A percentile compares a stretch with the other conserved stretches of the same genome.
These are phyloP conservation scores for Ramaria rubella DNA, from an alignment of 768 basidiomycete species.

Conservation along the genomic window DNA sequence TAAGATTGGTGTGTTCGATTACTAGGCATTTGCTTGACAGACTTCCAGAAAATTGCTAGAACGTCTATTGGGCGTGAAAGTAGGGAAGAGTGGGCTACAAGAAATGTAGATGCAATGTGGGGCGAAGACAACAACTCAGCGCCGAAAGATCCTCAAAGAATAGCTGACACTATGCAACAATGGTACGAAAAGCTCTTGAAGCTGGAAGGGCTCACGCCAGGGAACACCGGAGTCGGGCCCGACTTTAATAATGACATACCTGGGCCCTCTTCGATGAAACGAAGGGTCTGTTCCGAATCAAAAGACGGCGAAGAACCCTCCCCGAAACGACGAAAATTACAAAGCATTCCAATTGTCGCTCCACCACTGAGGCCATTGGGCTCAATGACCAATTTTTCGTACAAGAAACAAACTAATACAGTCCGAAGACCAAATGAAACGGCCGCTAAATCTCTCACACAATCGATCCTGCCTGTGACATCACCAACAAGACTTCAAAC, in stretches of 20 bases:
- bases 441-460: neutral
- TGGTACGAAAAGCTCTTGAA: neutral
- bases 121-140: constrained; percentile 33
- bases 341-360: neutral
- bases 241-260: neutral
- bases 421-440: neutral
- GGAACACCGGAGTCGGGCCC: neutral
- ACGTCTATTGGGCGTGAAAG: constrained; percentile 53
- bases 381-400: constrained; percentile 18
- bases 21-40: constrained; percentile 37
- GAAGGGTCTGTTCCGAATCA: neutral
- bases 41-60: constrained; percentile 49
- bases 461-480: too few species aligned
- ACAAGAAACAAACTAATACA: neutral
- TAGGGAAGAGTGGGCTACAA: constrained; percentile 41
- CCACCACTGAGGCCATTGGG: constrained; percentile 11
- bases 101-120: constrained; percentile 27
- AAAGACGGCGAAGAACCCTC: neutral
- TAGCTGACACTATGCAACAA: constrained; percentile 18
- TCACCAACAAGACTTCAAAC: too few species aligned
- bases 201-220: neutral
- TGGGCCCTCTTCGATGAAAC: neutral
- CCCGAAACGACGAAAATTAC: neutral
- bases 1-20: neutral
- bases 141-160: constrained; percentile 32